These are phyloP conservation scores for Retiboletus flavoniger DNA, from an alignment of 1,284 basidiomycete species.

Conservation along the genomic window DNA sequence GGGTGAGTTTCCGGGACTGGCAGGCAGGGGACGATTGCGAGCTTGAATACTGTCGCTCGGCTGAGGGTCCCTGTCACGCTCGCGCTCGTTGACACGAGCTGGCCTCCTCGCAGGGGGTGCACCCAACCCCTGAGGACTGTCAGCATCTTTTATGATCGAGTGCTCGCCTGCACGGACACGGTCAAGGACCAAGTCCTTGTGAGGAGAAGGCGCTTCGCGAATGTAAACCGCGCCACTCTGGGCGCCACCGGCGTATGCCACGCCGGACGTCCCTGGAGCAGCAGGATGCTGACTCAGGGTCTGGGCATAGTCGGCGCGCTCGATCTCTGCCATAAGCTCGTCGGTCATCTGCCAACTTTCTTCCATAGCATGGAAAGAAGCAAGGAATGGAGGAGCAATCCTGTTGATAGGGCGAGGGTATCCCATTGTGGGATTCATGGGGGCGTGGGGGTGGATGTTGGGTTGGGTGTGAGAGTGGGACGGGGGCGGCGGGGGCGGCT, in stretches of 20 bases:
- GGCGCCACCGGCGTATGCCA: constrained; percentile 54
- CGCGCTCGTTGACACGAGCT: constrained; percentile 29
- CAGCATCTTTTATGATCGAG: constrained; percentile 52
- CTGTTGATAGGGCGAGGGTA: constrained; percentile 62
- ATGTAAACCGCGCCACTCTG: constrained; percentile 34
- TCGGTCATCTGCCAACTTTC: constrained; percentile 67
- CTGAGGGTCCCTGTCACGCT: constrained; percentile 43
- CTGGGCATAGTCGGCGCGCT: constrained; percentile 51
- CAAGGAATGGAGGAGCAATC: constrained; percentile 53
- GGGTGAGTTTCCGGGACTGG: constrained; percentile 45
- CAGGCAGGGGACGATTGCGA: constrained; percentile 44
- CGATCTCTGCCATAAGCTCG: constrained; percentile 67
- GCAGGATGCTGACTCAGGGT: constrained; percentile 36
- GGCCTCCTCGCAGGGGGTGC: constrained; percentile 23
- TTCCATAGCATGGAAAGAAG: constrained; percentile 49
- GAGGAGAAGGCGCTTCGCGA: constrained; percentile 38
- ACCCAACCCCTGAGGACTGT: constrained; percentile 31
- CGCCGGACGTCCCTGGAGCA: constrained; percentile 45
- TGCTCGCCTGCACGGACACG: constrained; percentile 52
- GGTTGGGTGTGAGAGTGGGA: constrained; percentile 37
- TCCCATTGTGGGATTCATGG: constrained; percentile 38
- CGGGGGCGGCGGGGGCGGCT: constrained; percentile 19
- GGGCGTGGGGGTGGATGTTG: constrained; percentile 34
- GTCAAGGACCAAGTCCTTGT: constrained; percentile 57
- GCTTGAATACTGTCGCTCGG: constrained; percentile 52